These are phyloP conservation scores for Solanum hybrid DNA, from an alignment of 305 asterid species.

Conservation along the genomic window DNA sequence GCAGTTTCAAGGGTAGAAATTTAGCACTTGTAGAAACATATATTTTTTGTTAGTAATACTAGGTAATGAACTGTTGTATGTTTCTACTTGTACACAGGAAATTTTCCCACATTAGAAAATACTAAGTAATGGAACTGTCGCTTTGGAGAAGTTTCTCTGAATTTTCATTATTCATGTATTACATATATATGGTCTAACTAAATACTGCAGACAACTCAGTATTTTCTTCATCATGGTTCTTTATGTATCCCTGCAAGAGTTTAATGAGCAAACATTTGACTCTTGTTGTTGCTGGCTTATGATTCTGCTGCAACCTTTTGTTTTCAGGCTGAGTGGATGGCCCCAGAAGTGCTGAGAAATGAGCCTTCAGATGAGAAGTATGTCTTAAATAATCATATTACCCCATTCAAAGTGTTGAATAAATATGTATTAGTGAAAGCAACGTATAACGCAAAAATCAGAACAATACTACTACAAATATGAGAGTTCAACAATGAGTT, in stretches of 20 bases:
- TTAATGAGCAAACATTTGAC: not conserved
- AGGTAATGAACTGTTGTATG: not conserved
- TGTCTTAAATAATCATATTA: slow-evolving; percentile 4
- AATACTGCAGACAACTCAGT: not conserved
- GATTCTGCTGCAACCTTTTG: slow-evolving; percentile 2
- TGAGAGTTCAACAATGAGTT: not conserved
- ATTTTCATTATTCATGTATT: not conserved
- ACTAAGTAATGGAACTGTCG: not conserved
- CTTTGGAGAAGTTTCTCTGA: not conserved
- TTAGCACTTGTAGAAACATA: not conserved
- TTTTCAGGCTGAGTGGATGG: slow-evolving; percentile 99
- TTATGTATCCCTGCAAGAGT: not conserved
- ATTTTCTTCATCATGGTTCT: not conserved
- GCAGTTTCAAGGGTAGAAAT: not conserved
- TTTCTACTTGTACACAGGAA: not conserved
- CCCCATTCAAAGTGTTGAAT: not conserved
- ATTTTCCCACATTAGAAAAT: not conserved
- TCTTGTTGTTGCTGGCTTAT: not conserved
- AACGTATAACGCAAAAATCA: not conserved
- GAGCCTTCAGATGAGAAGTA: slow-evolving; percentile 97
- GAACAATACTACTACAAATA: not conserved
- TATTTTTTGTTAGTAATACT: not conserved
- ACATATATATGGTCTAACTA: not conserved
- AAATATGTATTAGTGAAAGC: not conserved
- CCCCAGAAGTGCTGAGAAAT: slow-evolving; percentile 96